Base-by-base conservation (phyloP, 257 asterid genomes). In the Petunia secreta region DNA sequence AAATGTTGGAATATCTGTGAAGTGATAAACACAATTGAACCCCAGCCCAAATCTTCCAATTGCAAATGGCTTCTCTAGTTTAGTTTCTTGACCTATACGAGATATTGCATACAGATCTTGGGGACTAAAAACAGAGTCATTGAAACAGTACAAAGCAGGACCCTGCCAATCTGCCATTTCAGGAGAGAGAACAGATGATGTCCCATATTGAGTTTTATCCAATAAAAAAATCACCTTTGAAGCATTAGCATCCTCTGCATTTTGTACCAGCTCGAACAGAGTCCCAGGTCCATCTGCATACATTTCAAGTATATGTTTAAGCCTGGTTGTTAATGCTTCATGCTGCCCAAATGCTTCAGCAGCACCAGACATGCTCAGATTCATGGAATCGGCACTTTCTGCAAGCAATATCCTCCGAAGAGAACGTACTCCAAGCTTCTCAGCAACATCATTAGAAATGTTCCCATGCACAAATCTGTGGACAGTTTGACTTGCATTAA, bases 91-190 rank as follows among this genome's bases (percentile, higher is more conserved):
- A 88, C 99, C 99, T 83, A 95, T 92, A 82, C 99, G 97, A 74
- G 99, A 95, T 82, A 95, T 91, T 67, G 99, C 96, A 86, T 95
- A 95, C 62, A 95, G 89, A 91, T 95, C 99, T 85, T 95, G 99
- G 59, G 99, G 87, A 85, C 91, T 95, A 83, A 95, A 95, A 85
- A 95, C 91, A 81, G 99, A 95, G 85, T 95, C 97, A 58, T 95
- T 95, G 85, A 92, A 93, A 88, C 99, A 95, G 87, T 95, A 95
- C 87, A 95, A 86, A 83, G 98, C 98, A 69, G 99, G 99, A 63
- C 99, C 99, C 85, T 95, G 99, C 99, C 99, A 95, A 82, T 95
- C 97, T 66, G 97, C 97, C 99, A 95, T 95, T 87, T 95, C 99
- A 79, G 97, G 99, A 75, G 99, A 93, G 77, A 95, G 98, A 84